Conservation (phyloP, 129 eudicot genomes). For the Mikania micrantha region DNA sequence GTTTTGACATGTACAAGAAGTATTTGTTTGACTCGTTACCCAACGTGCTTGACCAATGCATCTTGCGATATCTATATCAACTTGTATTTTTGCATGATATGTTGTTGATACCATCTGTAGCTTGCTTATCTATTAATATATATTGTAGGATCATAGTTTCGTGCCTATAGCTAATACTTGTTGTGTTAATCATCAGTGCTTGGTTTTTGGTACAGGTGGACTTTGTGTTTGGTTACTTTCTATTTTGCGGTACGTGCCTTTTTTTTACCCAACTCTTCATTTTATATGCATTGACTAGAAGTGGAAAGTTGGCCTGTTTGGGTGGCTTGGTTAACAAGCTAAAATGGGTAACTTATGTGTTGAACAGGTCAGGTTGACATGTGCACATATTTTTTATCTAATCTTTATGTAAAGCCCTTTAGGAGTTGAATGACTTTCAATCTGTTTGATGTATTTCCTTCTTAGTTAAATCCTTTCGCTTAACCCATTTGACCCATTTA, state of each 20-base stretch:
- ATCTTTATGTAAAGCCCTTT: too few relatives aligned
- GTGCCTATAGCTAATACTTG: neutral
- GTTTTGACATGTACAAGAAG: neutral
- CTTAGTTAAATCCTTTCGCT: too few relatives aligned
- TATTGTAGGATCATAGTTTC: conserved; percentile 1
- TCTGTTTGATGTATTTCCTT: neutral
- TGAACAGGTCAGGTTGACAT: neutral
- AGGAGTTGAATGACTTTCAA: neutral
- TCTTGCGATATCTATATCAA: neutral
- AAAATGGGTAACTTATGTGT: neutral
- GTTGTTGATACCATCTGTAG: neutral
- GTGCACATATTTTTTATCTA: neutral
- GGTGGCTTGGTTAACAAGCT: neutral
- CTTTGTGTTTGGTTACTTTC: conserved; percentile 62
- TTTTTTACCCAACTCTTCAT: neutral
- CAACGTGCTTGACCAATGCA: neutral
- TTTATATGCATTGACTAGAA: neutral
- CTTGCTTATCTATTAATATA: neutral
- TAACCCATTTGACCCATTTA: too few relatives aligned
- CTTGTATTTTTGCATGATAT: neutral
- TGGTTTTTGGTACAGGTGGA: conserved; percentile 57
- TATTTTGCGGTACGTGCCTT: conserved; percentile 68
- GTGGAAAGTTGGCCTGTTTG: neutral
- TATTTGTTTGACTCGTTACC: neutral
- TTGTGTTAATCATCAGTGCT: conserved; percentile 2